Percentiles rank a stretch among this genome's conserved stretches.
These are phyloP conservation scores for Hemileccinum impolitum DNA, from an alignment of 768 basidiomycete genomes.

Conservation along the genomic window DNA sequence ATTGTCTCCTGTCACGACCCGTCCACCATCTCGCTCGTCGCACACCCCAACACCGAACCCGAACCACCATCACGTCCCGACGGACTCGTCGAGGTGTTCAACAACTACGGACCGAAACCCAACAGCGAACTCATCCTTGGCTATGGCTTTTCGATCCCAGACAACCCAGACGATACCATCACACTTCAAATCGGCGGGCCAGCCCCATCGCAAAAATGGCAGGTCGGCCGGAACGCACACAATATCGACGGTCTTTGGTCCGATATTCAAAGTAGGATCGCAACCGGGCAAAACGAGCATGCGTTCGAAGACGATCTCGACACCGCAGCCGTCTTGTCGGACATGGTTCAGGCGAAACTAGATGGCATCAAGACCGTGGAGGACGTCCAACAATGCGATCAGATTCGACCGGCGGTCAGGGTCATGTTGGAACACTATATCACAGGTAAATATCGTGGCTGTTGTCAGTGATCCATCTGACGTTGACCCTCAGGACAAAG, in stretches of 20 bases:
- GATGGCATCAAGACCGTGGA: conserved; percentile 44
- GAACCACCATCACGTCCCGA: background rate
- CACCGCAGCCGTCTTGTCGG: conserved; percentile 57
- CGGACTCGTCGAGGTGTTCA: conserved; percentile 53
- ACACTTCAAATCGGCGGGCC: conserved; percentile 68
- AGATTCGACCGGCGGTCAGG: conserved; percentile 53
- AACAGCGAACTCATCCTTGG: conserved; percentile 88
- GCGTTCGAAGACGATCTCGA: conserved; percentile 66
- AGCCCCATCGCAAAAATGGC: conserved; percentile 44
- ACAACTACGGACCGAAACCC: conserved; percentile 91
- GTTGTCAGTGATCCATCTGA: background rate
- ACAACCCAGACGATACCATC: conserved; percentile 87
- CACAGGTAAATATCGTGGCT: conserved; percentile 42
- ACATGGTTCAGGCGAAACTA: conserved; percentile 59
- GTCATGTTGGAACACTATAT: conserved; percentile 69
- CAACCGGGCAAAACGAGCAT: conserved; percentile 16
- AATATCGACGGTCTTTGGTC: conserved; percentile 62
- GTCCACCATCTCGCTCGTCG: conserved; percentile 55
- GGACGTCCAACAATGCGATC: conserved; percentile 14
- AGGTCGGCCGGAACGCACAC: conserved; percentile 54
- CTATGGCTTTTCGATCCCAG: conserved; percentile 80
- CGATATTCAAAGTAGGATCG: conserved; percentile 39
- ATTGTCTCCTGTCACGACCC: conserved; percentile 39
- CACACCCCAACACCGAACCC: conserved; percentile 38
- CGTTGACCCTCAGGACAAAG: conserved; percentile 45